phyloP scores from a whole-genome alignment of 805 yeast genomes.

The Pichia cabralensis region DNA sequence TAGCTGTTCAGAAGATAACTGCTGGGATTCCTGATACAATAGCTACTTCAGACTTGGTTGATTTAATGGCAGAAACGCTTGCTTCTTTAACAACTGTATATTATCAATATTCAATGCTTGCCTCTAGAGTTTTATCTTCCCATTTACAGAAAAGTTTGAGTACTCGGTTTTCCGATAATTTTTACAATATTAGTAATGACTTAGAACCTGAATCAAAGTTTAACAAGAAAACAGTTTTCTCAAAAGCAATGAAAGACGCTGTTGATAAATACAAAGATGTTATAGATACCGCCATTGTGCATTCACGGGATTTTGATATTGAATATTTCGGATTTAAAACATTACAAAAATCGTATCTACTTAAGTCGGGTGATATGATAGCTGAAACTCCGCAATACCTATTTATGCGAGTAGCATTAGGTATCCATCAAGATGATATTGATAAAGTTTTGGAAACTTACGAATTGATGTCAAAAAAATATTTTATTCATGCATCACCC shows the following conservation, averaged over 20 bases:
- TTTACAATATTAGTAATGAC: conserved; percentile 43
- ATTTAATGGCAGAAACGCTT: conserved; percentile 77
- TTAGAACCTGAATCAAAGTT: conserved; percentile 32
- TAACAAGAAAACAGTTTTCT: conserved; percentile 1
- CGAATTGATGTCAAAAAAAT: conserved; percentile 74
- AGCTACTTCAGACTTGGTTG: conserved; percentile 30
- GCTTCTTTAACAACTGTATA: conserved; percentile 92
- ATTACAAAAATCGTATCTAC: conserved; percentile 75
- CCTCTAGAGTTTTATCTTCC: conserved; percentile 82
- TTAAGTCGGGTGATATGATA: conserved; percentile 52
- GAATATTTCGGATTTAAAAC: conserved; percentile 89
- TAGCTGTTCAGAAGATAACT: conserved; percentile 36
- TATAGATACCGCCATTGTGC: conserved; percentile 59
- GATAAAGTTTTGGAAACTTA: conserved; percentile 70
- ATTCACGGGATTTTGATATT: conserved; percentile 64
- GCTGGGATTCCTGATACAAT: conserved; percentile 41
- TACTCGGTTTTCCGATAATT: conserved; percentile 63
- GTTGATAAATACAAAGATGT: conserved; percentile 50
- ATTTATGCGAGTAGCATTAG: conserved; percentile 85
- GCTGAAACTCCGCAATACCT: conserved; percentile 89
- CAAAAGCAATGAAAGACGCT: conserved; percentile 31
- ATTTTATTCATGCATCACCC: conserved; percentile 92
- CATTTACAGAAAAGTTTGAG: conserved; percentile 80
- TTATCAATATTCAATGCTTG: conserved; percentile 86
- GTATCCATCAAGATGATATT: conserved; percentile 70